Base-by-base conservation (phyloP, 495 filamentous ascomycete genomes). In the Sabuloglossum arenarium region DNA sequence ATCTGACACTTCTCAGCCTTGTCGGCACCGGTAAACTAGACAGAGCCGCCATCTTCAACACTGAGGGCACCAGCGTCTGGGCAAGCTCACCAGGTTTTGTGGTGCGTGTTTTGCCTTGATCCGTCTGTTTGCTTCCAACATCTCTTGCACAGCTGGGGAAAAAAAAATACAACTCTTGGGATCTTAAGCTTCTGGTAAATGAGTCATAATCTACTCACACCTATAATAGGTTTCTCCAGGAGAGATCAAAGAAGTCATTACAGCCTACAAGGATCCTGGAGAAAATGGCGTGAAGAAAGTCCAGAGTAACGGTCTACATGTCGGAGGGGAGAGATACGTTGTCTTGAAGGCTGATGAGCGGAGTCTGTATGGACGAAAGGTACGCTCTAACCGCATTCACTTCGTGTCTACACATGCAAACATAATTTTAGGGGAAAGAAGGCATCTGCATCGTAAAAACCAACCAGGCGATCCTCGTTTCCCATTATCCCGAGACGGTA, bases 291-390 rank as follows among this genome's bases (percentile, higher is more conserved):
- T 71, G 16, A 71, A 74, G 56, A 54, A 68, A 46, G 67, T 81
- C 37, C 69, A 74, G 39, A 61, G 64, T 21, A 71, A 77, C 6
- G 90, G 90, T 46, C 60, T 96, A 67, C 70, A 83, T 64, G 63
- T 96, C 61, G 79, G 64, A 19, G 83, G 82, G 50, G 78, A 81
- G 69, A 75, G 75, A 65, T 94, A 82, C 68, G 71, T 95, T 61
- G 71, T 76, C 61, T 73, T 85, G 68, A 81, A 78, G 59, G 76
- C 80, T 47, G 82, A 86, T 56, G 86, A 85, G 10, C 71, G 81
- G 68, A 84, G 79, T 71, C 66, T 96, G 59, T 93, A 94, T 69
- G 85, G 76, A 59, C 86, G 86, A 75, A 78, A 88, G 78, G 90
- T 95, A 73, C 32, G 72, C 62, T 45, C 0, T 42, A 43, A 19